These are phyloP conservation scores for Aethionema arabicum DNA, from an alignment of 345 rosid genomes.

Conservation along the genomic window DNA sequence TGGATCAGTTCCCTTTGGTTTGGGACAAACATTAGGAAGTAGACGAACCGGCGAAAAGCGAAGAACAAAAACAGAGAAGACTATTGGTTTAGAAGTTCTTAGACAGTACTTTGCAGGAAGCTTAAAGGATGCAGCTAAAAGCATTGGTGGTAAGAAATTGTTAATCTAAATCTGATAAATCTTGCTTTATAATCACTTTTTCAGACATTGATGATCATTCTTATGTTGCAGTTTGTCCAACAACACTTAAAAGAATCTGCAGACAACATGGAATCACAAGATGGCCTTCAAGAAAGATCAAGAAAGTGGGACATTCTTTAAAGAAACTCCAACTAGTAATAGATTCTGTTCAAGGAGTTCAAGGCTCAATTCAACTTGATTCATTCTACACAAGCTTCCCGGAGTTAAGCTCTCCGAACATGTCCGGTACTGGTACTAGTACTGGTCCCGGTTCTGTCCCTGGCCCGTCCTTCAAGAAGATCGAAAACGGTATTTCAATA, in stretches of 20 bases:
- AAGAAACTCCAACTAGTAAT: conserved; percentile 93
- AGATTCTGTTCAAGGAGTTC: conserved; percentile 88
- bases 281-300: conserved; percentile 96
- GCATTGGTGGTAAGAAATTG: conserved; percentile 75
- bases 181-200: background rate
- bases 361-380: conserved; percentile 79
- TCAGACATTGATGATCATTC: conserved; percentile 8
- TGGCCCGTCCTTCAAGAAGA: conserved; percentile 35
- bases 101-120: conserved; percentile 93
- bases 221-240: conserved; percentile 83
- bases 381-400: conserved; percentile 90
- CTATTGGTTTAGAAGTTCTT: conserved; percentile 82
- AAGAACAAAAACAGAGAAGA: conserved; percentile 78
- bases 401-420: conserved; percentile 64
- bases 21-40: conserved; percentile 36
- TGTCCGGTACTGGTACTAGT: conserved; percentile 30
- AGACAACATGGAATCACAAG: conserved; percentile 87
- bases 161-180: background rate
- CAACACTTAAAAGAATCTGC: conserved; percentile 94
- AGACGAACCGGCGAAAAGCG: conserved; percentile 62
- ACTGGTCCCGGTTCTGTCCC: too few relatives aligned
- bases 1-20: conserved; percentile 42
- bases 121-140: conserved; percentile 96
- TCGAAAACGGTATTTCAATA: conserved; percentile 44
- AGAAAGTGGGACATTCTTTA: conserved; percentile 92